A percentile compares a stretch with the other conserved stretches of the same genome.
phyloP scores from a whole-genome alignment of 2,329 filamentous ascomycete species.

The Colletotrichum trifolii region DNA sequence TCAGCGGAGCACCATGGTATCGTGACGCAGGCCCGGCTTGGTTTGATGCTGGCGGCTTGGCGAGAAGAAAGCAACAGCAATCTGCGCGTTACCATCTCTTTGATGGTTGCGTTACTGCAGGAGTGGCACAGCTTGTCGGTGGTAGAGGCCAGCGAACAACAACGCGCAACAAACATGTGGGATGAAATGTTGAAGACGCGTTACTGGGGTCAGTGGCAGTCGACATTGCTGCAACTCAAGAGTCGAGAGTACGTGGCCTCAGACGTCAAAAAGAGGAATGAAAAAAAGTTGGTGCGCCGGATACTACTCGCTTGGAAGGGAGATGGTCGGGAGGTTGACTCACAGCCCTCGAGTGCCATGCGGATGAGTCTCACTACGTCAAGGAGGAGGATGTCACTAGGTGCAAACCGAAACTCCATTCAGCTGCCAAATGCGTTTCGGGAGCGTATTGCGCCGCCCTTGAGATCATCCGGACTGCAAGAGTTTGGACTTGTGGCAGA shows the following conservation, averaged over 20 bases:
- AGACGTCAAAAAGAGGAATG: constrained; percentile 35
- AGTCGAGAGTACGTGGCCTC: constrained; percentile 34
- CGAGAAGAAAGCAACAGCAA: constrained; percentile 20
- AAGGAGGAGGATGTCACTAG: constrained; percentile 10
- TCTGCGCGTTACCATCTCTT: constrained; percentile 10
- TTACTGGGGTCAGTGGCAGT: constrained; percentile 36
- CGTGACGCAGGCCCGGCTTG: constrained; percentile 1
- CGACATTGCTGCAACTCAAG: constrained; percentile 34
- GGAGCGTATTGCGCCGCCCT: constrained; percentile 11
- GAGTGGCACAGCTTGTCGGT: constrained; percentile 35
- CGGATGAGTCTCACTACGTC: constrained; percentile 21
- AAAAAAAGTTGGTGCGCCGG: constrained; percentile 28
- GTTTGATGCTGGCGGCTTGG: constrained; percentile 21
- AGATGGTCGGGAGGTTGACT: background rate
- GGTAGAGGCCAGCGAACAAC: constrained; percentile 3
- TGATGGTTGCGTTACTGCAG: constrained; percentile 30
- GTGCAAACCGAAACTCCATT: constrained; percentile 6
- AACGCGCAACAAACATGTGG: constrained; percentile 18
- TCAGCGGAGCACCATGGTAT: constrained; percentile 8
- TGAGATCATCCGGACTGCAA: constrained; percentile 18
- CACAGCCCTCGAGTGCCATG: constrained; percentile 9
- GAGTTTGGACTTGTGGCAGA: constrained; percentile 16
- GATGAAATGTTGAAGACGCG: constrained; percentile 22
- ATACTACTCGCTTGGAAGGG: constrained; percentile 34
- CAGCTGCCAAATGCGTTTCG: constrained; percentile 27